A percentile compares a stretch with the other conserved stretches of the same genome.
Evolutionary conservation across 2,329 filamentous ascomycete genomes (phyloP).

Genomic region (Shiraia sp.): DNA sequence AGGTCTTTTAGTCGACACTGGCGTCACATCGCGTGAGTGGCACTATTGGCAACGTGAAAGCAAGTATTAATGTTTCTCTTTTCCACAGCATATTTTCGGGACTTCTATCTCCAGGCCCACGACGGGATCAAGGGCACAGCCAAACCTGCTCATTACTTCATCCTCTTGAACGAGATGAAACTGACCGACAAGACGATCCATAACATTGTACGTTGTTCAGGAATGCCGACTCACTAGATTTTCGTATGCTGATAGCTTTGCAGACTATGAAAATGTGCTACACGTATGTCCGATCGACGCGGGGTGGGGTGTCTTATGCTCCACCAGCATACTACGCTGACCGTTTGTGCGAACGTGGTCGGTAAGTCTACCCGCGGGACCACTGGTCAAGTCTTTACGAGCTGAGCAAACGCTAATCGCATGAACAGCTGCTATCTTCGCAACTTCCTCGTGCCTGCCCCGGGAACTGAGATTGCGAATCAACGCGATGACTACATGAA

Average conservation of each 20-base stretch:
- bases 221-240: too few species aligned
- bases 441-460: neutral
- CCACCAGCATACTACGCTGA: slow-evolving; percentile 40
- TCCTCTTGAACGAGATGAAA: slow-evolving; percentile 32
- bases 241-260: neutral
- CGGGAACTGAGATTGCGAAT: neutral
- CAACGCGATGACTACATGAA: neutral
- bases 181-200: slow-evolving; percentile 11
- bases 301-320: slow-evolving; percentile 10
- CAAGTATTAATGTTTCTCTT: too few species aligned
- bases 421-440: slow-evolving; percentile 3
- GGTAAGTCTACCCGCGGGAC: slow-evolving; percentile 23
- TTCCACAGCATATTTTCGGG: slow-evolving; percentile 19
- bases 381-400: too few species aligned
- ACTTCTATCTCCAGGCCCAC: slow-evolving; percentile 45
- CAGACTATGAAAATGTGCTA: slow-evolving; percentile 1
- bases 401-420: neutral
- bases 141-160: slow-evolving; percentile 37
- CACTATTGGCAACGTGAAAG: too few species aligned
- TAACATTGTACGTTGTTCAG: slow-evolving; percentile 15
- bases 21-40: slow-evolving; percentile 19
- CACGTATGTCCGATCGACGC: slow-evolving; percentile 2
- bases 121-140: slow-evolving; percentile 35
- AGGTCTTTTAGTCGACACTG: slow-evolving; percentile 31
- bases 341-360: slow-evolving; percentile 36